phyloP scores from a whole-genome alignment of 164 flowering plant species.

The Houttuynia cordata region DNA sequence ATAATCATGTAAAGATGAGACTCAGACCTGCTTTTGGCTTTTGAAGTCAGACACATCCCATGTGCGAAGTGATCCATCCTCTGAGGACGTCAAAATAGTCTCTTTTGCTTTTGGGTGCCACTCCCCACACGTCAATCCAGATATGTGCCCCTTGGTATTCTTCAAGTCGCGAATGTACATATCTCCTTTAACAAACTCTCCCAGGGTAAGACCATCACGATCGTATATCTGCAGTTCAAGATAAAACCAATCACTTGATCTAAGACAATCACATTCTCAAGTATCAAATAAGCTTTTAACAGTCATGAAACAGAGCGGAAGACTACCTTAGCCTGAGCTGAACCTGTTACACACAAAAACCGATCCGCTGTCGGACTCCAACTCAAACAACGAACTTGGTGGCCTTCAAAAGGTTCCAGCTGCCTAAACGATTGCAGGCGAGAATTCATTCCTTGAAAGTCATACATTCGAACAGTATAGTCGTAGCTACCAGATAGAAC shows the following conservation, averaged over 20 bases:
- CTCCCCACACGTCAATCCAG: constrained; percentile 94
- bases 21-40: constrained; percentile 79
- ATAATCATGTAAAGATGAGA: neutral
- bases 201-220: constrained; percentile 92
- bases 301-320: neutral
- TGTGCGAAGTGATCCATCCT: constrained; percentile 89
- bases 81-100: constrained; percentile 91
- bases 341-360: constrained; percentile 86
- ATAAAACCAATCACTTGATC: neutral
- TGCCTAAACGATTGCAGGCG: constrained; percentile 81
- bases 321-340: constrained; percentile 92
- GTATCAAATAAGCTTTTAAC: neutral
- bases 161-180: constrained; percentile 97
- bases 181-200: constrained; percentile 91
- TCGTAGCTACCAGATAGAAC: constrained; percentile 97
- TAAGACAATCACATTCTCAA: neutral
- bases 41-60: constrained; percentile 99
- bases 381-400: constrained; percentile 88
- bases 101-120: constrained; percentile 88
- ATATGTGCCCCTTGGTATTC: constrained; percentile 92
- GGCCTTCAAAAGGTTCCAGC: constrained; percentile 91
- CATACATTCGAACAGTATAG: constrained; percentile 88
- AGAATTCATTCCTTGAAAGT: constrained; percentile 97
- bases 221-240: constrained; percentile 62
- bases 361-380: constrained; percentile 97